Evolutionary conservation across 768 basidiomycete genomes (phyloP), one percentile per base, ranked within the genome.

Genomic region (Serendipita indica): DNA sequence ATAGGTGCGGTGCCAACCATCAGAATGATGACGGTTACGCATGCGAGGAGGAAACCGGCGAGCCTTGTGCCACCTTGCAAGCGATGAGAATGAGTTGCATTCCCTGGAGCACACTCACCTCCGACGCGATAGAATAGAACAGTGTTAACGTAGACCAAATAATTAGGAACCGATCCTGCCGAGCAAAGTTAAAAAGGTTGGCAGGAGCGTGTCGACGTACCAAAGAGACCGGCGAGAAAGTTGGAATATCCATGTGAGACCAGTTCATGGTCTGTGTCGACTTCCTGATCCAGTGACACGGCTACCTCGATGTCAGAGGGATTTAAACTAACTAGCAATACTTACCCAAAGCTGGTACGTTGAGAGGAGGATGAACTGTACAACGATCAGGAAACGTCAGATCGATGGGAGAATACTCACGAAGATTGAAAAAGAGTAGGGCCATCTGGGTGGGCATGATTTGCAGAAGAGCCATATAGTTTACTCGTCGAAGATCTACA

Each of bases 401-500:
- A 56, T 58, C 14, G 57, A 57, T 20, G 28, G 41, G 7, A 62
- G 39, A 56, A 12, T 49, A n/a, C 2, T n/a, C 27, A 62, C 12
- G 67, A 65, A 16, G 69, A 68, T 57, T 71, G 68, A 39, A 72
- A 61, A 33, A 68, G 61, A 43, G 63, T 66, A 99, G 69, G 3
- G 94, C 94, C 60, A 97, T 80, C 67, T 98, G 94, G 1, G 93
- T 98, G 2, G 94, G 93, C 66, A 99, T 71, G 0, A 90, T 93
- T 1, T 78, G 71, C 81, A 84, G 84, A 32, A 99, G 73, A 0
- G 84, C 80, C 3, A 66, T 70, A 72, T 81, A 89, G 18, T 72
- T 73, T 13, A 86, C 79, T 18, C 76, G 73, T 13, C 67, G 65
- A 62, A 80, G 77, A 65, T 92, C 87, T 89, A 65, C 27, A 60